Conservation (phyloP, 192 early-diverging fungal species). For the Podila clonocystis region DNA sequence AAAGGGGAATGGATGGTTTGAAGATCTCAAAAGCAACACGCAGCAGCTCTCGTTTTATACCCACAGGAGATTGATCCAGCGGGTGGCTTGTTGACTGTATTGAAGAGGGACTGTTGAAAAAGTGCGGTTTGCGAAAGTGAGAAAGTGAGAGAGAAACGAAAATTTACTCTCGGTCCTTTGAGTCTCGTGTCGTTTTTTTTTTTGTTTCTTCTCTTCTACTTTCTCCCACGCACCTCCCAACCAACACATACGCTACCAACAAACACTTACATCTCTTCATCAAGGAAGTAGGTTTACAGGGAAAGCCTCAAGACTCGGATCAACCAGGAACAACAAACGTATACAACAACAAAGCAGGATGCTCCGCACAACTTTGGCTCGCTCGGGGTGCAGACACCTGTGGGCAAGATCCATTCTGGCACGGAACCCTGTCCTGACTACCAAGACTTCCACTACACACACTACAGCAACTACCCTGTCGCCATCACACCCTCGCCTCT, state of each 20-base stretch:
- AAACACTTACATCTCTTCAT: no score
- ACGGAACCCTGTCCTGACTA: not conserved
- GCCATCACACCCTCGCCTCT: not conserved
- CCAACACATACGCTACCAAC: not conserved
- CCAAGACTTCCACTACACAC: not conserved
- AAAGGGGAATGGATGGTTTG: slow-evolving; percentile 38
- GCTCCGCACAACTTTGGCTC: slow-evolving; percentile 17
- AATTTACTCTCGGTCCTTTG: no score
- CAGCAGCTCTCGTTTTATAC: not conserved
- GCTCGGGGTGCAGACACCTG: slow-evolving; percentile 3
- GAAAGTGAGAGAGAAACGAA: no score
- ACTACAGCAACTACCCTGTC: not conserved
- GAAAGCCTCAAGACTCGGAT: no score
- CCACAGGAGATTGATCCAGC: not conserved
- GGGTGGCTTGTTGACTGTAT: not conserved
- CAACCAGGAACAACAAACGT: not conserved
- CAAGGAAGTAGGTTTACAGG: no score
- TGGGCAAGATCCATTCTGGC: not conserved
- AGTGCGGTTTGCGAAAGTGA: no score
- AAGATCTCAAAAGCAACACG: not conserved
- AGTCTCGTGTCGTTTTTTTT: not conserved
- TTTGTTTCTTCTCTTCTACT: slow-evolving; percentile 4
- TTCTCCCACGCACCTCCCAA: not conserved
- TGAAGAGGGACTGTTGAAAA: not conserved
- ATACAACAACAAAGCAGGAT: not conserved